Evolutionary conservation across 176 grass and related monocot species (phyloP).

Genomic region (Phyllostachys edulis): DNA sequence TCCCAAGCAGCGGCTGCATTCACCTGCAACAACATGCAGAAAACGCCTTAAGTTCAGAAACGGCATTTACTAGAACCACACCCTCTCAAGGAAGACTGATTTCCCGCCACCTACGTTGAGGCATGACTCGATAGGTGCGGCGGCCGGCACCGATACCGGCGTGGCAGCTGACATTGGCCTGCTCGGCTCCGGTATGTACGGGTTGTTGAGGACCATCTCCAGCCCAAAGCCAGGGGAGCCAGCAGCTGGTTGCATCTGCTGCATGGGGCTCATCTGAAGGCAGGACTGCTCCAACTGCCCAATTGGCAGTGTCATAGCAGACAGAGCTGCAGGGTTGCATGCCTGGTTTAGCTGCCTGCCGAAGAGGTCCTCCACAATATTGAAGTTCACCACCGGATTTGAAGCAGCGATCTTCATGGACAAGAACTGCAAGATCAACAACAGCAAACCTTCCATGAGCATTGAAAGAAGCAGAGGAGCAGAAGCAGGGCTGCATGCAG

Average conservation of each 20-base stretch:
- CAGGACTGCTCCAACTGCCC: slow-evolving; percentile 54
- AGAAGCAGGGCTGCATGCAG: neutral
- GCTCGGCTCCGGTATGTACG: slow-evolving; percentile 20
- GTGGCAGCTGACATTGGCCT: slow-evolving; percentile 11
- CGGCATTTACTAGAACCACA: neutral
- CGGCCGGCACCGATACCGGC: neutral
- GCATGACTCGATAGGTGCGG: slow-evolving; percentile 45
- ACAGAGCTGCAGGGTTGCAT: slow-evolving; percentile 32
- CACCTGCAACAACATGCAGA: slow-evolving; percentile 42
- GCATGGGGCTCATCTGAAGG: slow-evolving; percentile 66
- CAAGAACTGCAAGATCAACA: slow-evolving; percentile 59
- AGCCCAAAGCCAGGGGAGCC: slow-evolving; percentile 43
- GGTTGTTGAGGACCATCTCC: slow-evolving; percentile 56
- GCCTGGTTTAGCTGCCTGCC: slow-evolving; percentile 56
- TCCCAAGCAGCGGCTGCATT: slow-evolving; percentile 62
- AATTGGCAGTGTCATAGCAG: slow-evolving; percentile 31
- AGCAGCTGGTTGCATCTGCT: slow-evolving; percentile 39
- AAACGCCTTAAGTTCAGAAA: slow-evolving; percentile 19
- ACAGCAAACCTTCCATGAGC: neutral
- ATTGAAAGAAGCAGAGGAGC: neutral
- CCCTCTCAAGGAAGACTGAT: neutral
- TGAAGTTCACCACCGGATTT: slow-evolving; percentile 70
- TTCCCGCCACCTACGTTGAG: slow-evolving; percentile 50
- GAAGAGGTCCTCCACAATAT: slow-evolving; percentile 65
- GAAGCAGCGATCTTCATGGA: slow-evolving; percentile 88